These are phyloP conservation scores for Nigrospora osmanthi DNA, from an alignment of 2,329 filamentous ascomycete species.

Conservation along the genomic window DNA sequence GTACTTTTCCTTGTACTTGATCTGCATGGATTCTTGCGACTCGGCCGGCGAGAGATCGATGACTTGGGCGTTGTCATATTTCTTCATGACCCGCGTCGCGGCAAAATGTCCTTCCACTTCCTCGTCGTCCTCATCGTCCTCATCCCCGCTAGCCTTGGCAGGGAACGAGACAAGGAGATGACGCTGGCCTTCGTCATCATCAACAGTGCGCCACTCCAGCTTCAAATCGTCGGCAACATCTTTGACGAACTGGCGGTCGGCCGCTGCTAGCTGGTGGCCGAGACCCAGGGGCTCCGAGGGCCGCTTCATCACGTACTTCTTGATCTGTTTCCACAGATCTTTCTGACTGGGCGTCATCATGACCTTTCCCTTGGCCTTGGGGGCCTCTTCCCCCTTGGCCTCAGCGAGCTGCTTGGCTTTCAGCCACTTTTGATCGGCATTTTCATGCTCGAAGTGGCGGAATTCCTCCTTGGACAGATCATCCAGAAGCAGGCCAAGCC, in stretches of 20 bases:
- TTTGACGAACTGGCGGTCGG: conserved; percentile 88
- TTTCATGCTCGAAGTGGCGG: conserved; percentile 86
- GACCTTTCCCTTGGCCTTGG: conserved; percentile 50
- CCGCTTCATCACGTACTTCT: conserved; percentile 71
- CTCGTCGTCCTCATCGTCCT: conserved; percentile 59
- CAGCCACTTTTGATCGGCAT: conserved; percentile 85
- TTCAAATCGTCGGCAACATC: conserved; percentile 63
- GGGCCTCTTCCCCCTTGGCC: conserved; percentile 55
- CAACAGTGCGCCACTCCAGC: conserved; percentile 49
- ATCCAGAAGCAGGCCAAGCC: conserved; percentile 69
- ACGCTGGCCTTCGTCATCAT: conserved; percentile 47
- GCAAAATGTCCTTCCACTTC: conserved; percentile 84
- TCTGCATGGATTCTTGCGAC: conserved; percentile 68
- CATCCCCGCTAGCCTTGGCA: conserved; percentile 26
- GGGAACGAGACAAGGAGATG: conserved; percentile 45
- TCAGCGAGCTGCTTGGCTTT: conserved; percentile 74
- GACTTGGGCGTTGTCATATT: conserved; percentile 84
- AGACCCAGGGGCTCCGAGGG: conserved; percentile 62
- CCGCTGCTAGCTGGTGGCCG: conserved; percentile 63
- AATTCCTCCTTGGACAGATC: conserved; percentile 85
- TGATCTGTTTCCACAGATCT: conserved; percentile 73
- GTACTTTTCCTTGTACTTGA: conserved; percentile 87
- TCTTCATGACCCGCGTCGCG: conserved; percentile 75
- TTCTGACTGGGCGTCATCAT: conserved; percentile 75
- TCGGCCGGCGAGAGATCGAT: conserved; percentile 74